These are phyloP conservation scores for Trichoderma sp. DNA, from an alignment of 2,329 filamentous ascomycete species.

Conservation along the genomic window DNA sequence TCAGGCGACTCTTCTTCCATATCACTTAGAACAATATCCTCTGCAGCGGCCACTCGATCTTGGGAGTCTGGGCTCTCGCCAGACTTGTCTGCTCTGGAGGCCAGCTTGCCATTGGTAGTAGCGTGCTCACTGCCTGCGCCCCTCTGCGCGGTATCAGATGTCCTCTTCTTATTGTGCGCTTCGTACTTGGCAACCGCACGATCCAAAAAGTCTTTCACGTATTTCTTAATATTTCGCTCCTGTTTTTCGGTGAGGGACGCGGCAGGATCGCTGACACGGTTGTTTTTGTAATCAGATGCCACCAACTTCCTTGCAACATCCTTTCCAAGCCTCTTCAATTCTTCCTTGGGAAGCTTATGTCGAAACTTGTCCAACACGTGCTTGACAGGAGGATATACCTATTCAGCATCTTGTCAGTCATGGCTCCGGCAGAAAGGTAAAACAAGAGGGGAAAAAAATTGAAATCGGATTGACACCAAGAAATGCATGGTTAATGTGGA, in stretches of 20 bases:
- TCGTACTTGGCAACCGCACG: constrained; percentile 78
- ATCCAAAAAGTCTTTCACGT: constrained; percentile 83
- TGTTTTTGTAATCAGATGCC: constrained; percentile 87
- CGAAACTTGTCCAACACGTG: constrained; percentile 85
- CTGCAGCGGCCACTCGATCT: constrained; percentile 31
- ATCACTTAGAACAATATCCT: constrained; percentile 45
- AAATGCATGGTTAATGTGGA: not conserved
- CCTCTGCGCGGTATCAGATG: constrained; percentile 44
- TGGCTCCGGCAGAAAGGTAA: not conserved
- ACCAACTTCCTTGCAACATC: constrained; percentile 86
- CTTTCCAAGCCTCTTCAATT: constrained; percentile 65
- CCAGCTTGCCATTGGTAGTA: constrained; percentile 4
- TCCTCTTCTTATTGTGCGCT: constrained; percentile 68
- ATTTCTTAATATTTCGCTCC: constrained; percentile 78
- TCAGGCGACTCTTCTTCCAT: constrained; percentile 51
- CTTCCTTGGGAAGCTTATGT: constrained; percentile 82
- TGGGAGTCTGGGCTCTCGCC: constrained; percentile 23
- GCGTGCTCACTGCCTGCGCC: constrained; percentile 31
- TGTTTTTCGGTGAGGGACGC: constrained; percentile 72
- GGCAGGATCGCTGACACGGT: constrained; percentile 81
- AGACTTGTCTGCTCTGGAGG: constrained; percentile 30
- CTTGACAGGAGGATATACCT: constrained; percentile 82
- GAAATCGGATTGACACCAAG: not conserved
- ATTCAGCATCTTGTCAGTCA: not conserved
- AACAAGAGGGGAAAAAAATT: too few species aligned